These are phyloP conservation scores for Puya raimondii DNA, from an alignment of 176 grass and related monocot species.

Conservation along the genomic window DNA sequence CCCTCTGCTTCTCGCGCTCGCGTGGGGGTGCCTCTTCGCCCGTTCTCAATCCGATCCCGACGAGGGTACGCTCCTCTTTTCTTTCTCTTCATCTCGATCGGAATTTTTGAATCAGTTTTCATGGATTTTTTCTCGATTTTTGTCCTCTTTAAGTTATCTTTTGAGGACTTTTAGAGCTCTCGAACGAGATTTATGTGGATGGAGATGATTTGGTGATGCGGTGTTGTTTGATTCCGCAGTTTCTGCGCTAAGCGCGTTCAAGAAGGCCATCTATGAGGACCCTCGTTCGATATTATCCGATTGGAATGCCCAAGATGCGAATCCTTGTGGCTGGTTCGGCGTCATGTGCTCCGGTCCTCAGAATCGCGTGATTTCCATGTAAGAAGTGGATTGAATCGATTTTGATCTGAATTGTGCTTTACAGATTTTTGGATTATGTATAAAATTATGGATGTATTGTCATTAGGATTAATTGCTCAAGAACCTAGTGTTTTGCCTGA, in stretches of 20 bases:
- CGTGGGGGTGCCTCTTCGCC: slow-evolving; percentile 25
- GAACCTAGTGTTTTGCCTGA: no score
- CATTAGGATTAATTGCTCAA: no score
- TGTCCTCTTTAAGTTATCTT: background rate
- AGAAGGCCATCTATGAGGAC: slow-evolving; percentile 51
- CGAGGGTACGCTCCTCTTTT: slow-evolving; percentile 37
- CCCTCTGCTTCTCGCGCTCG: slow-evolving; percentile 25
- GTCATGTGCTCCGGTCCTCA: slow-evolving; percentile 69
- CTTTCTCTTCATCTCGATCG: background rate
- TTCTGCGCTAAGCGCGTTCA: slow-evolving; percentile 50
- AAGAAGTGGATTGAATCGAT: background rate
- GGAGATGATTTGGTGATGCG: slow-evolving; percentile 7
- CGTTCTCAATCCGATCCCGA: slow-evolving; percentile 31
- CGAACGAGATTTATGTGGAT: background rate
- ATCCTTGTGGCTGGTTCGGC: slow-evolving; percentile 60
- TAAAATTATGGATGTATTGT: background rate
- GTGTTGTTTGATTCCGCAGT: slow-evolving; percentile 31
- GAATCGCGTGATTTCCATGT: slow-evolving; percentile 42
- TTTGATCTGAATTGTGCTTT: background rate
- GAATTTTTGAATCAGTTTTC: slow-evolving; percentile 5
- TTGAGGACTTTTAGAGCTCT: background rate
- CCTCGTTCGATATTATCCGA: slow-evolving; percentile 57
- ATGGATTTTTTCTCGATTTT: no score
- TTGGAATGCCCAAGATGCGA: slow-evolving; percentile 48
- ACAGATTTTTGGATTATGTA: slow-evolving; percentile 3